A percentile compares a stretch with the other conserved stretches of the same genome.
These are phyloP conservation scores for Syncephalis fuscata DNA, from an alignment of 371 early-diverging fungal genomes.

Conservation along the genomic window DNA sequence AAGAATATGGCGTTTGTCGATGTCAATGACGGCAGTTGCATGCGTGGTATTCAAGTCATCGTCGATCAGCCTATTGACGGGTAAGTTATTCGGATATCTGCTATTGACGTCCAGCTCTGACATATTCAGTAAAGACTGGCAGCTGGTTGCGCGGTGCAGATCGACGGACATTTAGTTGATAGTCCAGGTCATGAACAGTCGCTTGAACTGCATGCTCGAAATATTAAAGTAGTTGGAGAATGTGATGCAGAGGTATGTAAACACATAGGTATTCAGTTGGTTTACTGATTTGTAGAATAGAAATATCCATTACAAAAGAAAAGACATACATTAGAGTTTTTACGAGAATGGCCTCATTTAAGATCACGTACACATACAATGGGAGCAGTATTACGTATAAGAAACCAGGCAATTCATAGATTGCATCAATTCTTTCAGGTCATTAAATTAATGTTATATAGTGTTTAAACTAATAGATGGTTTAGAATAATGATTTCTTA, in stretches of 20 bases:
- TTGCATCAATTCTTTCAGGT: conserved; percentile 60
- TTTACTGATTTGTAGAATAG: conserved; percentile 13
- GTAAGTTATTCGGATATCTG: background rate
- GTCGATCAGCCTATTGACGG: conserved; percentile 9
- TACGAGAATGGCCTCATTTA: conserved; percentile 62
- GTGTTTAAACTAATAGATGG: background rate
- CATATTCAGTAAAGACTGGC: conserved; percentile 7
- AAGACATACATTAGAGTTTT: conserved; percentile 54
- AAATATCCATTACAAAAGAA: conserved; percentile 83
- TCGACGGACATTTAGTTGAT: conserved; percentile 37
- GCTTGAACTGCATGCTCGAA: conserved; percentile 47
- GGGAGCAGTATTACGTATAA: conserved; percentile 47
- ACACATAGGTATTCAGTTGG: too few relatives aligned
- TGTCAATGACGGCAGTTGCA: conserved; percentile 56
- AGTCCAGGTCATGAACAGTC: conserved; percentile 58
- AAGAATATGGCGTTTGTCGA: conserved; percentile 59
- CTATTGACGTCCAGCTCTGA: background rate
- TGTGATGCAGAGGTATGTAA: conserved; percentile 38
- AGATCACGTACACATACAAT: conserved; percentile 64
- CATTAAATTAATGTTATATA: conserved; percentile 1
- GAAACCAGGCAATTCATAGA: conserved; percentile 43
- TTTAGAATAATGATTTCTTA: conserved; percentile 45
- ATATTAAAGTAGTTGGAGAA: conserved; percentile 36
- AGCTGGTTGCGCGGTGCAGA: conserved; percentile 53
- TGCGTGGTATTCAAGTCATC: conserved; percentile 56